Evolutionary conservation across 2,329 filamentous ascomycete genomes (phyloP), one percentile per base, ranked within the genome.

Genomic region (Penicillium sp.): DNA sequence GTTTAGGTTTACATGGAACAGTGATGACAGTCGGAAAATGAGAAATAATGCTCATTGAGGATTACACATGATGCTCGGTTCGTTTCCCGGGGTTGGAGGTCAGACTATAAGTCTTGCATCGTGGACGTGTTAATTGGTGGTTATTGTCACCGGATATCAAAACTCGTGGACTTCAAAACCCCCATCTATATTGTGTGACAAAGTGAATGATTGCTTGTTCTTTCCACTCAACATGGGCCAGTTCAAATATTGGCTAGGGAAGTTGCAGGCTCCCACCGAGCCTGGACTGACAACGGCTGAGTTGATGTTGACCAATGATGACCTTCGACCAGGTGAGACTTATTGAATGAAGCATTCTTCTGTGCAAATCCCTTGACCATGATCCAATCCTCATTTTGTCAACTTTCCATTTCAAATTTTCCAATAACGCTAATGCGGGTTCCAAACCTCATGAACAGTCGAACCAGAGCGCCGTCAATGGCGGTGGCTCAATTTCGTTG

Each of bases 261-360:
- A 55, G 24, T 9, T 59, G n/a, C 51, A 59, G 21, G 54, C 50
- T 6, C 54, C 46, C 13, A 49, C 48, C 11, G 59, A 61, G 8
- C 56, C 59, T 26, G 56, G 59, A n/a, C 39, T 61, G 9, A 50
- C 59, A 45, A 61, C 54, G 1, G 51, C 51, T 3, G 51, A 61
- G 21, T 37, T 61, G 14, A 61, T 61, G 56, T 54, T 61, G 13
- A 59, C 56, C 6, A 61, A 58, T 39, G 56, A 61, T 37, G 53
- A 61, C 46, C 52, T 58, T 24, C 53, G 48, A 43, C 58, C 55
- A 51, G 58, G 58, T 59, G 46, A 57, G 48, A 42, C 4, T 21
- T 19, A 14, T 10, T 42, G 10, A 19, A 19, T 9, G 16, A 19
- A 37, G n/a, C 16, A 37, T 3, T 13, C 8, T 37, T 19, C 7